Conservation (phyloP, 345 rosid species). For the Reutealis trisperma region DNA sequence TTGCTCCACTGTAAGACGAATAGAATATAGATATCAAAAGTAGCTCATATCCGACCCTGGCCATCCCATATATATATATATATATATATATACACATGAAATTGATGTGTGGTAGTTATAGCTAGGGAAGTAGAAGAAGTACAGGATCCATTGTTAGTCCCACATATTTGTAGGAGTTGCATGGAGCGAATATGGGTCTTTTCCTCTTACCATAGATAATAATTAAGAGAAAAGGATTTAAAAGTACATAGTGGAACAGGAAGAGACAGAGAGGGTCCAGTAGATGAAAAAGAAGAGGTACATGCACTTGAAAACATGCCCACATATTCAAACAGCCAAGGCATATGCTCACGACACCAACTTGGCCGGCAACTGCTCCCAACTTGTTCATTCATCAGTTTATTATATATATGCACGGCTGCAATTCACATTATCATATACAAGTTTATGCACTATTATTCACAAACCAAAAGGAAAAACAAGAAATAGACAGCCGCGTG, state of each 20-base stretch:
- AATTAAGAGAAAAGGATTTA: neutral
- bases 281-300: neutral
- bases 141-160: neutral
- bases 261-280: neutral
- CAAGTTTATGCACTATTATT: no score
- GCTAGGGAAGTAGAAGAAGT: no score
- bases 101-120: no score
- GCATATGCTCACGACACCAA: neutral
- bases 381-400: neutral
- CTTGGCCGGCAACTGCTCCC: conserved; percentile 7
- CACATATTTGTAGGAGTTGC: neutral
- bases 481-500: no score
- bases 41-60: no score
- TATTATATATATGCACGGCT: no score
- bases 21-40: no score
- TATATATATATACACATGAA: no score
- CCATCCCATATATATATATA: no score
- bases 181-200: conserved; percentile 14
- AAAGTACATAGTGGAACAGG: neutral
- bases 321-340: conserved; percentile 5
- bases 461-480: no score
- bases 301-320: conserved; percentile 1
- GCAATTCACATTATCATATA: no score
- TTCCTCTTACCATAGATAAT: neutral
- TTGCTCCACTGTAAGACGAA: no score